Base-by-base conservation (phyloP, 805 yeast species). In the Phaffomyces thermotolerans region DNA sequence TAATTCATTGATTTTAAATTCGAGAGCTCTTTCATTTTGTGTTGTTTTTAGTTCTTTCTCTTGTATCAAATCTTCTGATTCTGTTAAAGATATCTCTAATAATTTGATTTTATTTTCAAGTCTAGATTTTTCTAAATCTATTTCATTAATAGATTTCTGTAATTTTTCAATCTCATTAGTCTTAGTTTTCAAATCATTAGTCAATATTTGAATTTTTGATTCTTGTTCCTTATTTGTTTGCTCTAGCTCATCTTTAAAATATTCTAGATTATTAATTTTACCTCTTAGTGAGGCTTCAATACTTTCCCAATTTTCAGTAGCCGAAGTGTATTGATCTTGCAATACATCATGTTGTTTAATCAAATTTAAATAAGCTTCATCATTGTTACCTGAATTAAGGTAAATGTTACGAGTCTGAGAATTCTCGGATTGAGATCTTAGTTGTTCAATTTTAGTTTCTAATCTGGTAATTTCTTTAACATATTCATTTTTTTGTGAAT, bases 301-400 rank as follows among this genome's bases (percentile, higher is more conserved):
- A 17, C 79, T 67, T 44, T 83, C 81, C 95, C 96, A 87, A 59
- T 83, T 86, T 49, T 81, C 87, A 44, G 82, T 82, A 0, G 91
- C 84, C 14, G 80, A 73, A 8, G 84, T 74, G 51, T 85, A 82
- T 59, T 89, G 93, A 3, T 76, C 66, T 54, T 84, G 89, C 18
- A 86, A 56, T 14, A 72, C 64, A 36, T 73, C 77, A 50, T 81
- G 79, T 34, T 75, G 72, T 30, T 69, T 66, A 8, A 67, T 52
- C 23, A 74, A 49, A 50, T 69, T 72, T 27, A 68, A 59, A 42
- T 62, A 71, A 13, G 70, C 69, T n/a, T 65, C 69, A 39, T 68
- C 70, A 33, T 64, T 46, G 5, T 50, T 43, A 20, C 22, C 5
- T 1, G 47, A 34, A 0, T 61, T 50, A 13, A 17, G n/a, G 10